Evolutionary conservation across 2,329 filamentous ascomycete species (phyloP).

Genomic region (Clonostachys sp.): DNA sequence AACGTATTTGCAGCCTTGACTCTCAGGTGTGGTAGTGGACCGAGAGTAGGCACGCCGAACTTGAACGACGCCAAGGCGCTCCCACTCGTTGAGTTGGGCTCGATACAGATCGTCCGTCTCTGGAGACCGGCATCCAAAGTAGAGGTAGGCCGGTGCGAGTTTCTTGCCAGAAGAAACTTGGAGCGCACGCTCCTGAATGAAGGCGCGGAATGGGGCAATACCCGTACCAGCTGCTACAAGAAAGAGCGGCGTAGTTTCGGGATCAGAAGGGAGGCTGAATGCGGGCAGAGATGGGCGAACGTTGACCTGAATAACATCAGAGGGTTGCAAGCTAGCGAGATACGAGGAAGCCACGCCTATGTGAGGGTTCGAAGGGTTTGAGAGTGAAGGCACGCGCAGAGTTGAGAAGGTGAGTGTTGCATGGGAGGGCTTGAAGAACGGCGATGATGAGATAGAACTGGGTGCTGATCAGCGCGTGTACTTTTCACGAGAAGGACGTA

Average conservation of each 20-base stretch:
- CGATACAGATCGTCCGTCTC: constrained; percentile 38
- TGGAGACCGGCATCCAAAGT: constrained; percentile 38
- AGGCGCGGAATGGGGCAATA: constrained; percentile 14
- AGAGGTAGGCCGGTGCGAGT: constrained; percentile 49
- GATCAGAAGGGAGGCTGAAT: constrained; percentile 37
- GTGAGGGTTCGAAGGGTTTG: constrained; percentile 29
- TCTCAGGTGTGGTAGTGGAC: constrained; percentile 13
- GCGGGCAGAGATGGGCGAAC: constrained; percentile 23
- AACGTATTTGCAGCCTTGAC: constrained; percentile 33
- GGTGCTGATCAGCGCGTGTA: background rate
- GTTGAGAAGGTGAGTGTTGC: constrained; percentile 62
- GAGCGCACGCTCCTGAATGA: constrained; percentile 13
- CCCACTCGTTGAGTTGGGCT: constrained; percentile 39
- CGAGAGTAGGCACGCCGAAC: constrained; percentile 49
- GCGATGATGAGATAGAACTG: constrained; percentile 63
- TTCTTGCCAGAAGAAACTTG: constrained; percentile 31
- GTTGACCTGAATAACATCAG: constrained; percentile 39
- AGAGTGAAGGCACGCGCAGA: constrained; percentile 45
- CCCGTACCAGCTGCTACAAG: constrained; percentile 23
- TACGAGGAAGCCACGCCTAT: constrained; percentile 49
- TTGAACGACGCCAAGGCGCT: constrained; percentile 40
- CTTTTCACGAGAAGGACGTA: background rate
- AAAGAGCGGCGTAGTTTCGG: constrained; percentile 22
- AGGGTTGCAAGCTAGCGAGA: constrained; percentile 36
- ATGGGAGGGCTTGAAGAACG: constrained; percentile 44